Conservation (phyloP, 768 basidiomycete genomes). For the Boletales sp. region DNA sequence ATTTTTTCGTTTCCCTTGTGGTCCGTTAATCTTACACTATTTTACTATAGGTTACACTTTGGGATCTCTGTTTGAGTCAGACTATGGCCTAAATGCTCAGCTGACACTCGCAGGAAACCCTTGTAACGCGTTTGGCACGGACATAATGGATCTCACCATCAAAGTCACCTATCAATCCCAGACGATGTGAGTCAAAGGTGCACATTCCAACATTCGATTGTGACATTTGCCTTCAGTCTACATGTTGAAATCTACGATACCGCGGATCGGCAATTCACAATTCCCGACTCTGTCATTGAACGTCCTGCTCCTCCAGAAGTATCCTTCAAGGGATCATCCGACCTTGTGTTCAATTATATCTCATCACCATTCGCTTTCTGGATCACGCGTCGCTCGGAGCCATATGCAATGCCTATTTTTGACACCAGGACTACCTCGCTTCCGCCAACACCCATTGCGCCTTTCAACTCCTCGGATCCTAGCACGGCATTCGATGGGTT, state of each 20-base stretch:
- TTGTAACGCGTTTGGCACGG: slow-evolving; percentile 65
- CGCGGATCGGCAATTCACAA: slow-evolving; percentile 57
- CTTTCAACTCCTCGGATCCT: slow-evolving; percentile 48
- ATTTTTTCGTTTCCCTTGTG: not conserved
- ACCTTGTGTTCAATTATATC: slow-evolving; percentile 68
- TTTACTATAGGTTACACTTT: slow-evolving; percentile 50
- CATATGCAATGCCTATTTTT: slow-evolving; percentile 54
- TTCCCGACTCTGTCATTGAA: slow-evolving; percentile 54
- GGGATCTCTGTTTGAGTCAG: slow-evolving; percentile 38
- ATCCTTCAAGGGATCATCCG: slow-evolving; percentile 42
- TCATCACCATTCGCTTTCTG: slow-evolving; percentile 71
- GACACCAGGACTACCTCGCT: slow-evolving; percentile 66
- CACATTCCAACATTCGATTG: not conserved
- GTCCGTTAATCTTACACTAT: not conserved
- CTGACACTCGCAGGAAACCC: slow-evolving; percentile 51
- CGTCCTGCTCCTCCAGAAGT: slow-evolving; percentile 36
- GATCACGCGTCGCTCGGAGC: slow-evolving; percentile 67
- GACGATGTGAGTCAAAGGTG: slow-evolving; percentile 36
- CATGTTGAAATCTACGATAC: slow-evolving; percentile 69
- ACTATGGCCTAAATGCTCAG: slow-evolving; percentile 50
- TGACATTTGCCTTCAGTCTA: slow-evolving; percentile 37
- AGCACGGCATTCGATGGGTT: slow-evolving; percentile 62
- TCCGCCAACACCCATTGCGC: slow-evolving; percentile 54
- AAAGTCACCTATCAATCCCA: slow-evolving; percentile 63
- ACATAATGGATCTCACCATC: slow-evolving; percentile 56